These are phyloP conservation scores for Penicillium cosmopolitanum DNA, from an alignment of 495 filamentous ascomycete species.

Conservation along the genomic window DNA sequence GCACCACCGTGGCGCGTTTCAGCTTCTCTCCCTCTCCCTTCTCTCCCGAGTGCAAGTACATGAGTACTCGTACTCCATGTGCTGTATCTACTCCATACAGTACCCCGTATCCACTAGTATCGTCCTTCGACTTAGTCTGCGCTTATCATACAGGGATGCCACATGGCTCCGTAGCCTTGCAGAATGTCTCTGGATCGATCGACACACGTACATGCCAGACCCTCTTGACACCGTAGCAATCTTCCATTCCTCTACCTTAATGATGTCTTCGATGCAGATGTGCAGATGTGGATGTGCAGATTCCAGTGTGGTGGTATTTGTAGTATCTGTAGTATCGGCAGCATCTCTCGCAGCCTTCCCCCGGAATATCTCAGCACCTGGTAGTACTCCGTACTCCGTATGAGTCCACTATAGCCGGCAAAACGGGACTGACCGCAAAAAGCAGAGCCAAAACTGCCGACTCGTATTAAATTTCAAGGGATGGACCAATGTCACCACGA, in stretches of 20 bases:
- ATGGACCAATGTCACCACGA: no score
- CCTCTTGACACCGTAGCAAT: slow-evolving; percentile 33
- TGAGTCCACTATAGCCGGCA: no score
- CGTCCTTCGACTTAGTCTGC: neutral
- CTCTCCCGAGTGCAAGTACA: neutral
- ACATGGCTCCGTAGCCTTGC: slow-evolving; percentile 36
- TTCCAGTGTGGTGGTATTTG: neutral
- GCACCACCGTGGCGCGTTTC: slow-evolving; percentile 10
- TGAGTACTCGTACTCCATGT: neutral
- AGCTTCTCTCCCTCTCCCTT: neutral
- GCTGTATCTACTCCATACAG: no score
- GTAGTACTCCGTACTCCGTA: no score
- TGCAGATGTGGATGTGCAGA: neutral
- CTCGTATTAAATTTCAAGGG: no score
- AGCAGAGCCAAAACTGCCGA: no score
- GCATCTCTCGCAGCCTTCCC: no score
- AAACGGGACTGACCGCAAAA: no score
- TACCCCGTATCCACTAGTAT: neutral
- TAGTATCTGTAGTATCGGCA: neutral
- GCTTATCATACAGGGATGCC: slow-evolving; percentile 19
- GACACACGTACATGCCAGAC: slow-evolving; percentile 25
- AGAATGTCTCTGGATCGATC: slow-evolving; percentile 33
- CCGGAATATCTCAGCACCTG: no score
- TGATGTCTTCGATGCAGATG: slow-evolving; percentile 4
- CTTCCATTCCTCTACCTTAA: slow-evolving; percentile 23